Base-by-base conservation (phyloP, 768 basidiomycete species). In the Tulasnella sp. region DNA sequence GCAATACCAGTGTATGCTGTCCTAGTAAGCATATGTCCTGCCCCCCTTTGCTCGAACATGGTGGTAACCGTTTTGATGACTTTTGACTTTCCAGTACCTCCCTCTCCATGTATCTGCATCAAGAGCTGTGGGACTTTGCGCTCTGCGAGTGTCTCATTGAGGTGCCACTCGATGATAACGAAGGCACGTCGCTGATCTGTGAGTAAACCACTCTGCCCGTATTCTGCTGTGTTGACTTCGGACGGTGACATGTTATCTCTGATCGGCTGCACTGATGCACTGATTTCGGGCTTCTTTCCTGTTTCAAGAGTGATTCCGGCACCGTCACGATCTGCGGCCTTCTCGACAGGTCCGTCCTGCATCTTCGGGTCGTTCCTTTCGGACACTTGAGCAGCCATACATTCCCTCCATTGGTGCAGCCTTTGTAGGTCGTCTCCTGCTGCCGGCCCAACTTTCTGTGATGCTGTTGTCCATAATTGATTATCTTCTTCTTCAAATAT, bases 61-160 rank as follows among this genome's bases (percentile, higher is more conserved):
- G 74, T 63, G 0, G 74, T 72, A 0, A 78, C 68, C 0, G 70
- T 70, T 27, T 73, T 64, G 10, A 79, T 76, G 0, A 76, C 54
- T 1, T 65, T 68, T 0, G 76, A 75, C 58, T 79, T 79, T 0
- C 78, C 76, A 0, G 73, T 75, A 0, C 78, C 77, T 0, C 76
- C 77, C 51, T 74, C 69, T 0, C 78, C 78, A 0, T 67, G 63
- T 0, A 78, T 61, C 0, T 73, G 34, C 75, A 77, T 76, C 0
- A 68, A 61, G 1, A 79, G 64, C 47, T 71, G 74, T 9, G 47
- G 29, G n/a, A 60, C 67, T 0, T 59, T 21, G 8, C 58, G 7
- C 9, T 68, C 67, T 15, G 32, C 15, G 1, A 70, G 42, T 17
- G 66, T 66, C 11, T 67, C 24, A 3, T 55, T 27, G 0, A 76